Base-by-base conservation (phyloP, 2,329 filamentous ascomycete species). In the Coniosporium tulheliwenetii region DNA sequence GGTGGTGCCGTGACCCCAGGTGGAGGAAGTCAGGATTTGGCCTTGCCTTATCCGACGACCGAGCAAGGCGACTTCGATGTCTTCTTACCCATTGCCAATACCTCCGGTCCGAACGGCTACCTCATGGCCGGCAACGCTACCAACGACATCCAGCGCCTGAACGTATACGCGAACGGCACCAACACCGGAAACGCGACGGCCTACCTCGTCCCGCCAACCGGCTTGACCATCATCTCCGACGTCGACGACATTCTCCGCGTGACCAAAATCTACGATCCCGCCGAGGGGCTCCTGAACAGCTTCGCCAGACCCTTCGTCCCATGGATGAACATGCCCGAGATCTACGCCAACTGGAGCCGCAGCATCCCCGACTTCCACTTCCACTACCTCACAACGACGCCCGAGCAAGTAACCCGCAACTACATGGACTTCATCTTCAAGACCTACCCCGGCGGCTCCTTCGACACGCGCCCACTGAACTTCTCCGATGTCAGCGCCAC, bases 351-450 rank as follows among this genome's bases (percentile, higher is more conserved):
- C 52, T 86, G 81, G 81, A 77, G 72, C 1, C 61, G 62, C n/a
- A 73, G 67, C 15, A 65, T 84, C 10, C 70, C 74, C 0, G 70
- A 83, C 51, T 67, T 78, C 45, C 82, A 86, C 56, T 87, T 86
- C 64, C 81, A 86, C 61, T 87, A 87, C 60, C 67, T 87, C 14
- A 87, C 82, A 0, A 87, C 82, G 0, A 85, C 81, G 0, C 82
- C 82, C 0, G 82, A 86, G 59, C 82, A 87, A 56, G 70, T 77
- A 4, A 85, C 82, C 0, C 68, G 81, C 35, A 80, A 78, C 48
- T 87, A 87, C 62, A 85, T 85, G 80, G 71, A 81, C 44, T 73
- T 81, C 59, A 85, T 87, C 56, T 86, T 81, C 66, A 73, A 75
- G 52, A 84, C 72, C 5, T 87, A 87, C 54, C 83, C 83, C 0